Base-by-base conservation (phyloP, 257 asterid species). In the Gentiana macrophylla region DNA sequence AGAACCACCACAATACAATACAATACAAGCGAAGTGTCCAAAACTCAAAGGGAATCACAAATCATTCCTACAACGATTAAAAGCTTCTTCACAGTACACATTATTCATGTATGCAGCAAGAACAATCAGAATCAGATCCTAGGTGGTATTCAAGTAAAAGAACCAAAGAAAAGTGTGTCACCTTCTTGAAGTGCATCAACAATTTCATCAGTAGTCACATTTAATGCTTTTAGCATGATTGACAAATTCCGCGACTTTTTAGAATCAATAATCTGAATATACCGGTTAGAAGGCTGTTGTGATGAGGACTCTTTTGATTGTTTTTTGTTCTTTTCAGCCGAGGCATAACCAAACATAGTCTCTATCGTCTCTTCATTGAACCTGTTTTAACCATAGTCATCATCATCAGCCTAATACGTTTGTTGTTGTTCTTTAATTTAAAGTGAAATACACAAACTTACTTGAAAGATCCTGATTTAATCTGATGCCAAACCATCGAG, bases 401-500 rank as follows among this genome's bases (percentile, higher is more conserved):
- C 63, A 53, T 34, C 32, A 56, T 49, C 45, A 32, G 62, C 71
- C 50, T 55, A 65, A 48, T 15, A 58, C 41, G 35, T 53, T 12
- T 35, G 33, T 0, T 6, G 35, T 38, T 9, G 11, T 11, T 35
- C 50, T 35, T 12, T 52, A 10, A 37, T 24, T 41, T 41, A 41
- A 43, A 63, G 51, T 55, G 56, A 48, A 66, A 49, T 6, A 50
- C 32, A 64, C 24, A 6, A 49, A 72, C 95, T 80, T 75, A 85
- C 97, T 83, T 91, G 74, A 89, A 85, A 7, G 97, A 89, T 57
- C 95, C 95, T 32, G 97, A 75, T 73, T 83, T 85, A 50, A 89
- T 84, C 62, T 83, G 94, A 78, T 89, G 91, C 95, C 97, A 89
- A 65, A 85, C 97, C 97, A 88, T 88, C 12, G 95, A 85, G 48